Conservation (phyloP, 2,329 filamentous ascomycete species). For the Talaromyces amestolkiae region DNA sequence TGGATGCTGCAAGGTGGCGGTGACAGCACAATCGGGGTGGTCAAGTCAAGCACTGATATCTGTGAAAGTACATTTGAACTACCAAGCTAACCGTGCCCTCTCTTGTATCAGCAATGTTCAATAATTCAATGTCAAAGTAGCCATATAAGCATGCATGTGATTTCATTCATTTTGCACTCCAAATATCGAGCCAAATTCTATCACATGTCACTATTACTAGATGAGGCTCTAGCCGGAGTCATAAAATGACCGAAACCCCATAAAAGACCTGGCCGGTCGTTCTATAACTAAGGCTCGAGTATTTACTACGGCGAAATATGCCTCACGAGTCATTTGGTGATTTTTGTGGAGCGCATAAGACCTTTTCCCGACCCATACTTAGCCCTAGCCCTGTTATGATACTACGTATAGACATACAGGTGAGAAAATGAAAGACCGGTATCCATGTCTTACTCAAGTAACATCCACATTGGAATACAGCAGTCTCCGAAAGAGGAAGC, state of each 20-base stretch:
- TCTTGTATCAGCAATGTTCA: too few relatives aligned
- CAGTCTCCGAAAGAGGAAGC: not conserved
- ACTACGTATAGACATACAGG: not conserved
- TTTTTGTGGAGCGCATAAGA: not conserved
- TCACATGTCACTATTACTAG: not conserved
- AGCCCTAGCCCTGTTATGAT: not conserved
- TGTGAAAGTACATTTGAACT: too few relatives aligned
- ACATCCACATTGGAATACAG: not conserved
- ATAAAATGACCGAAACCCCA: too few relatives aligned
- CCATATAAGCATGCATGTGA: too few relatives aligned
- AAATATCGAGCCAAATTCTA: not conserved
- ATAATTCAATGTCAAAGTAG: too few relatives aligned
- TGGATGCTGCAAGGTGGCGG: constrained; percentile 64
- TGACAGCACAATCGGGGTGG: constrained; percentile 49
- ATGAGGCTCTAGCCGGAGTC: not conserved
- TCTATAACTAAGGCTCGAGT: too few relatives aligned
- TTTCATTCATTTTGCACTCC: not conserved
- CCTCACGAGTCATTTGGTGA: not conserved
- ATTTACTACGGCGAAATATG: not conserved
- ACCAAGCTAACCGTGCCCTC: too few relatives aligned
- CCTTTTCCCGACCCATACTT: not conserved
- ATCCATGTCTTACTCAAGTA: not conserved
- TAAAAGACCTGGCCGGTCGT: too few relatives aligned
- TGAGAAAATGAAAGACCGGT: too few relatives aligned
- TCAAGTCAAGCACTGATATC: constrained; percentile 52